Conservation (phyloP, 2,329 filamentous ascomycete genomes). For the Fusarium phyllophilum region DNA sequence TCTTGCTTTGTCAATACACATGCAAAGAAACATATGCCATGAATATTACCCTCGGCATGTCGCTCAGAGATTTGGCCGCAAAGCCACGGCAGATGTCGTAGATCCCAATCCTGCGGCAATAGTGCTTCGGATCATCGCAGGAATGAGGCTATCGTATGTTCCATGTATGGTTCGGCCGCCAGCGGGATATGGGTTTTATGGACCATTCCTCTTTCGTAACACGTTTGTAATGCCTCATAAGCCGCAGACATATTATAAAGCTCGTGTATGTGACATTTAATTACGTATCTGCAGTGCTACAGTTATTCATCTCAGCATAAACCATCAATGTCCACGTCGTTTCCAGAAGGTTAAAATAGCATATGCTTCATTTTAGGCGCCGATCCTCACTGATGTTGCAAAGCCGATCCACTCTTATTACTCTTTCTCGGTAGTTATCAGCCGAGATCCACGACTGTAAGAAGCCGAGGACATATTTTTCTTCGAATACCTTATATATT, state of each 20-base stretch:
- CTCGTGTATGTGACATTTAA: not conserved
- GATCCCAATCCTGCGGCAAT: not conserved
- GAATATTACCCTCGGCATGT: not conserved
- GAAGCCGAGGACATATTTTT: fast-evolving
- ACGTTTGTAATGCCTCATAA: not conserved
- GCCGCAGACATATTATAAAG: not conserved
- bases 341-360: not conserved
- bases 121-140: not conserved
- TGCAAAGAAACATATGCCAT: not conserved
- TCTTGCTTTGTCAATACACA: not conserved
- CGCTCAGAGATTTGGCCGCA: no score
- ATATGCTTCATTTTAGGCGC: not conserved
- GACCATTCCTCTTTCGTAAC: not conserved
- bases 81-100: not conserved
- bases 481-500: fast-evolving
- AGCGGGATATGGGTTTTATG: not conserved
- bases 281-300: not conserved
- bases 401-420: not conserved
- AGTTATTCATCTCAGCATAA: not conserved
- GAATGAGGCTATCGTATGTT: not conserved
- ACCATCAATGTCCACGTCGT: not conserved
- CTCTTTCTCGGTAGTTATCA: fast-evolving
- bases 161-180: not conserved
- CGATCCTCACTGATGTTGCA: not conserved
- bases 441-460: no score